Base-by-base conservation (phyloP, 768 basidiomycete species). In the Rhizopogon roseolus region DNA sequence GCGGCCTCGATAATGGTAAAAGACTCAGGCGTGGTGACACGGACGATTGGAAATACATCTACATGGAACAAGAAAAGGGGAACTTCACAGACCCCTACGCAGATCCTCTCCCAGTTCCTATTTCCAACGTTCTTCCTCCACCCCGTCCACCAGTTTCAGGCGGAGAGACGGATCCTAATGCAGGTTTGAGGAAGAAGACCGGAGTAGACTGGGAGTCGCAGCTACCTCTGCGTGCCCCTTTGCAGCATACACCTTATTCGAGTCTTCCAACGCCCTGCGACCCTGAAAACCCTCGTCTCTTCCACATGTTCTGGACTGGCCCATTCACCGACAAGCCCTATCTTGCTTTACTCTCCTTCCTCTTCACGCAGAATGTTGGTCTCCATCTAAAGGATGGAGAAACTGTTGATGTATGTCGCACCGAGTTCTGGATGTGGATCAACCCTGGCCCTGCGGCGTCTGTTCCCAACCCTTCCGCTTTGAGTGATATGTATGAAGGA, bases 221-320 rank as follows among this genome's bases (percentile, higher is more conserved):
- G 41, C 56, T 81, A 27, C 50, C 63, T n/a, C 72, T 85, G 19
- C 76, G 80, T 36, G 66, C 76, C 6, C 75, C 82, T 5, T 66
- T 79, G 13, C 68, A 74, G 32, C 82, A 89, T 62, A 72, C 73
- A 39, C 78, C 86, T 0, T 80, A 81, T 59, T 76, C 83, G 19
- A 78, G 79, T 51, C 76, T 82, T 39, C 67, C 79, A 3, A 66
- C 73, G 1, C 77, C 85, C 1, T 99, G 97, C 70, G 92, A 97
- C 63, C 79, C 86, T 0, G 86, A 91, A 59, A 84, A 88, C 62
- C 88, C 93, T 6, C 83, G 90, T 36, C 72, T 98, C 32, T 98
- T 96, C 77, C 97, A 99, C 71, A 97, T 98, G 86, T 99, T 97
- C 76, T 98, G 97, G 96, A 91, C 95, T 1, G 96, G 97, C 0